Conservation (phyloP, 148 eudicot species). For the Suaeda aralocaspica region DNA sequence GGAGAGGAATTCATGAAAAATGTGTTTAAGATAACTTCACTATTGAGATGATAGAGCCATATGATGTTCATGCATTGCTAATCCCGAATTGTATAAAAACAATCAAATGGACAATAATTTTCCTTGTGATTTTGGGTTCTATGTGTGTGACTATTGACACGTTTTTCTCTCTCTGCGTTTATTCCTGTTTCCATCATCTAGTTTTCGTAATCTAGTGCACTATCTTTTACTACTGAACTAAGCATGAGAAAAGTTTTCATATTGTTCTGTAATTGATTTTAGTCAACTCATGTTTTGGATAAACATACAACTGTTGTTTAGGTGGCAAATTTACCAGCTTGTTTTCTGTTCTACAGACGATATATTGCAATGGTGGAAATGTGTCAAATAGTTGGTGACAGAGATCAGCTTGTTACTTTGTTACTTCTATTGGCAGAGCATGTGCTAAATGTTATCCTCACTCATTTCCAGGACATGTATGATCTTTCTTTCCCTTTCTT, state of each 20-base stretch:
- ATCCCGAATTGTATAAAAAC: too few species aligned
- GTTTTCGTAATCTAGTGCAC: background rate
- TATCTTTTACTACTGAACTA: background rate
- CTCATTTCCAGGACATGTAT: conserved; percentile 87
- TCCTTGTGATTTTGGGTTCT: too few species aligned
- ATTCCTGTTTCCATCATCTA: background rate
- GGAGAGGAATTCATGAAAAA: background rate
- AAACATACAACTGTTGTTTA: background rate
- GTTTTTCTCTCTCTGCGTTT: too few species aligned
- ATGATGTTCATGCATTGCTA: background rate
- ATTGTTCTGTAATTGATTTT: background rate
- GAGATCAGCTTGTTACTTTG: conserved; percentile 73
- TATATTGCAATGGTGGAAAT: conserved; percentile 88
- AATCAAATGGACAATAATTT: too few species aligned
- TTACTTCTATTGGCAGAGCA: conserved; percentile 76
- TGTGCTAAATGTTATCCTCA: conserved; percentile 69
- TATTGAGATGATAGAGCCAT: background rate
- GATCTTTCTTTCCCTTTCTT: conserved; percentile 12
- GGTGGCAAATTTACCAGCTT: background rate
- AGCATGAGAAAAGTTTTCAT: background rate
- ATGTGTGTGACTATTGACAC: too few species aligned
- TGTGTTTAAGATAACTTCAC: background rate
- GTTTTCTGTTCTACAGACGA: conserved; percentile 42
- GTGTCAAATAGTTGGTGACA: conserved; percentile 81
- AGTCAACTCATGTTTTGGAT: background rate